Base-by-base conservation (phyloP, 2,329 filamentous ascomycete species). In the Dactylonectria estremocensis region DNA sequence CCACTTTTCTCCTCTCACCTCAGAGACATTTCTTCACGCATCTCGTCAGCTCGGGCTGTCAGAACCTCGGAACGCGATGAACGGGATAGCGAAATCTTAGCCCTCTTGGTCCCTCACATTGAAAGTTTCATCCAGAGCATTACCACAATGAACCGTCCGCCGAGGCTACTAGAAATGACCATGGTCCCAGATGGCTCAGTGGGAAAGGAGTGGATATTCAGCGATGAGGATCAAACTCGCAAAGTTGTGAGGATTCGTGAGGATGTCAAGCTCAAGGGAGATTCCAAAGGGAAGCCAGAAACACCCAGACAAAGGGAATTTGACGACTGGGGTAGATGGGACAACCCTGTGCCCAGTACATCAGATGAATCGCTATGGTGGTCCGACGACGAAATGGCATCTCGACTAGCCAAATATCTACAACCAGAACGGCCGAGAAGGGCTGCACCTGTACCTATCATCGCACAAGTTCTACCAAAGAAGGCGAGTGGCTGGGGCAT, bases 271-370 rank as follows among this genome's bases (percentile, higher is more conserved):
- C 14, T 18, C 43, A 63, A 40, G 57, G 62, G 24, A 52, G 73
- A 69, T 35, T 61, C 5, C 28, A 68, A 64, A 61, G 57, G 11
- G 57, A 55, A 3, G 43, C 13, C 37, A 20, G 31, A 35, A 16
- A 2, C 46, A 9, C 18, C 66, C 1, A 57, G 55, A 18, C 59
- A 49, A 9, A 69, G 60, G 31, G 80, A 80, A 3, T 86, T 86
- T 52, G 82, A 81, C 52, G 85, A 84, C 22, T 86, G 84, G 84
- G 84, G 84, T 1, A 77, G 84, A 20, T 86, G 80, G 74, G 79
- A 76, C 6, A 78, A 80, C 63, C 56, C 46, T 1, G 69, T 64
- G 1, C 18, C 54, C 4, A 62, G 66, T 0, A 3, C 61, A 2
- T 18, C 61, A 24, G 37, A 54, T 3, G 66, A 66, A 8, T 49